phyloP scores from a whole-genome alignment of 2,329 filamentous ascomycete species.

The Cladosporium sp. region DNA sequence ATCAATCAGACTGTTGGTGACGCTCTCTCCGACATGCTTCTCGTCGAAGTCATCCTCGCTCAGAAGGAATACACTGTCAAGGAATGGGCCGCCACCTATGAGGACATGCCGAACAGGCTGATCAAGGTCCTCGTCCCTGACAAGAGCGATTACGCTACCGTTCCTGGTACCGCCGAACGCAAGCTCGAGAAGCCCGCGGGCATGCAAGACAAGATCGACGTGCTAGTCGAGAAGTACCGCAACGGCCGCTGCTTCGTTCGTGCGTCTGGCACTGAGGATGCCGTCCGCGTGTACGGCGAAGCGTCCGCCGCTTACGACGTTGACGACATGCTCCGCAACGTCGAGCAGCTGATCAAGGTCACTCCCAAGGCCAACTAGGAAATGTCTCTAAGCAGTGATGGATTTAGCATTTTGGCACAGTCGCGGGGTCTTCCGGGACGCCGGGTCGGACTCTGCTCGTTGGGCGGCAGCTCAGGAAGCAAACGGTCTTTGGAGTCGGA shows the following conservation, averaged over 20 bases:
- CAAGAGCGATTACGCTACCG: conserved; percentile 83
- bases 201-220: conserved; percentile 79
- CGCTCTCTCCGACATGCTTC: conserved; percentile 88
- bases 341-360: conserved; percentile 39
- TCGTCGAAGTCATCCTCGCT: conserved; percentile 92
- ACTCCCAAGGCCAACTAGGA: conserved; percentile 6
- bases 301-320: conserved; percentile 83
- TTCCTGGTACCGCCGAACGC: conserved; percentile 71
- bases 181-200: conserved; percentile 73
- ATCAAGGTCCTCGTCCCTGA: conserved; percentile 84
- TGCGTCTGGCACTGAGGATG: conserved; percentile 92
- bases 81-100: conserved; percentile 90
- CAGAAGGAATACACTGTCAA: conserved; percentile 84
- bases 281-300: conserved; percentile 91
- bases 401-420: neutral
- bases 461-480: neutral
- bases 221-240: conserved; percentile 81
- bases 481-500: neutral
- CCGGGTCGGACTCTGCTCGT: neutral
- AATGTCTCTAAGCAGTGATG: too few relatives aligned
- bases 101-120: conserved; percentile 90
- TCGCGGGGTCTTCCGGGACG: neutral
- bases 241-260: conserved; percentile 85
- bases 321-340: conserved; percentile 80
- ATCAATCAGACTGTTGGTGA: conserved; percentile 99